These are phyloP conservation scores for Ramicandelaber brevisporus DNA, from an alignment of 192 early-diverging fungal genomes.

Conservation along the genomic window DNA sequence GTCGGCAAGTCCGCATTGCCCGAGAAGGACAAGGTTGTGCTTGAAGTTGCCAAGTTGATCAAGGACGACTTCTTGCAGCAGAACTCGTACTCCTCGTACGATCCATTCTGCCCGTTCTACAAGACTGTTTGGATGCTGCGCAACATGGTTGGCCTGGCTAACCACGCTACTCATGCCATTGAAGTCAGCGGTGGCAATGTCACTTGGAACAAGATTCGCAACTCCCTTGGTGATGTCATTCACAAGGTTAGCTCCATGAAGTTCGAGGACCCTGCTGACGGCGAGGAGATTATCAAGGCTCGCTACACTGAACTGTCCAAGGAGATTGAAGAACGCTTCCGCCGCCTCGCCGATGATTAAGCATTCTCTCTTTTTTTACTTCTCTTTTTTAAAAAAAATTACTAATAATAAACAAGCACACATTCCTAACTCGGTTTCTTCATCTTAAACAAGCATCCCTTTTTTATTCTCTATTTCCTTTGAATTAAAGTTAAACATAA, in stretches of 20 bases:
- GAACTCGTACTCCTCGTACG: slow-evolving; percentile 96
- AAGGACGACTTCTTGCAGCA: slow-evolving; percentile 99
- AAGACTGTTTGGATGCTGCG: slow-evolving; percentile 97
- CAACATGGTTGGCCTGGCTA: slow-evolving; percentile 95
- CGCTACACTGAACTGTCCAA: slow-evolving; percentile 73
- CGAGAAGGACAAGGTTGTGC: slow-evolving; percentile 95
- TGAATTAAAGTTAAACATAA: no score
- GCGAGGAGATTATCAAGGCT: slow-evolving; percentile 64
- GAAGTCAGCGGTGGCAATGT: slow-evolving; percentile 72
- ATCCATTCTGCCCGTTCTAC: slow-evolving; percentile 98
- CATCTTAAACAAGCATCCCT: no score
- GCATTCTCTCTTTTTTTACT: slow-evolving; percentile 6
- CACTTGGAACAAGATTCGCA: slow-evolving; percentile 89
- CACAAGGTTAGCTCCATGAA: slow-evolving; percentile 99
- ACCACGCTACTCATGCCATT: slow-evolving; percentile 78
- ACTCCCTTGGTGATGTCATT: slow-evolving; percentile 69
- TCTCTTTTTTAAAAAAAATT: not conserved
- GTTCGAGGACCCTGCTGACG: slow-evolving; percentile 97
- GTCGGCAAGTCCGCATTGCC: slow-evolving; percentile 87
- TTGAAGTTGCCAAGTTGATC: slow-evolving; percentile 90
- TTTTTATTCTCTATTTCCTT: no score
- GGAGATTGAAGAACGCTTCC: slow-evolving; percentile 93
- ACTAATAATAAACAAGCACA: not conserved
- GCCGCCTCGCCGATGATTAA: slow-evolving; percentile 36
- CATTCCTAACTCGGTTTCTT: no score